Conservation (phyloP, 352 stramenopile species). For the Phytophthora colocasiae region DNA sequence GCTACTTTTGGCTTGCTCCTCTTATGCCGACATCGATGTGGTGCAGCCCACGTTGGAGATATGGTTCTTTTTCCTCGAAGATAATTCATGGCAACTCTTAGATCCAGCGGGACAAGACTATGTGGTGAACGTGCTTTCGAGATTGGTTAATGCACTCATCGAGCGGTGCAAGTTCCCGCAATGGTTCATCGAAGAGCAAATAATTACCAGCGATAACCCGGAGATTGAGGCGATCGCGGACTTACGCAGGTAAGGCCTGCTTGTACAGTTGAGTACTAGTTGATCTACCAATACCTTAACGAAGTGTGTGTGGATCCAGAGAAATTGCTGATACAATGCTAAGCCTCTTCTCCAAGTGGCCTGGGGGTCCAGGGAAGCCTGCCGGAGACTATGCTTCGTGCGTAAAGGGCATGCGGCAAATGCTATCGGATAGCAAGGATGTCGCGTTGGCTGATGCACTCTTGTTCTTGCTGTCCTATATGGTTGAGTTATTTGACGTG, state of each 20-base stretch:
- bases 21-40: slow-evolving; percentile 58
- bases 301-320: slow-evolving; percentile 35
- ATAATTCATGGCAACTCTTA: slow-evolving; percentile 51
- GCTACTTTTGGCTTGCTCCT: slow-evolving; percentile 68
- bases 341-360: slow-evolving; percentile 87
- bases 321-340: slow-evolving; percentile 85
- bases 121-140: slow-evolving; percentile 56
- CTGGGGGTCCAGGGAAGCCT: slow-evolving; percentile 41
- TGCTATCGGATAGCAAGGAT: slow-evolving; percentile 58
- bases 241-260: slow-evolving; percentile 56
- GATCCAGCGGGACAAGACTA: slow-evolving; percentile 37
- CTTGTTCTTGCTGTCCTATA: slow-evolving; percentile 76
- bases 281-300: slow-evolving; percentile 4
- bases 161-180: slow-evolving; percentile 66
- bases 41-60: slow-evolving; percentile 83
- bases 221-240: slow-evolving; percentile 60
- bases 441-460: slow-evolving; percentile 72
- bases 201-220: slow-evolving; percentile 61
- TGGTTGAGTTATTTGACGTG: slow-evolving; percentile 85
- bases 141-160: slow-evolving; percentile 76
- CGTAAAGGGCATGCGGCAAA: slow-evolving; percentile 62
- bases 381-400: slow-evolving; percentile 56
- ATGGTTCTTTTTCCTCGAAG: slow-evolving; percentile 90
- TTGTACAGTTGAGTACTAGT: neutral
- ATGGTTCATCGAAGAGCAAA: slow-evolving; percentile 62